A percentile compares a stretch with the other conserved stretches of the same genome.
These are phyloP conservation scores for Aquilaria malaccensis DNA, from an alignment of 345 rosid species.

Conservation along the genomic window DNA sequence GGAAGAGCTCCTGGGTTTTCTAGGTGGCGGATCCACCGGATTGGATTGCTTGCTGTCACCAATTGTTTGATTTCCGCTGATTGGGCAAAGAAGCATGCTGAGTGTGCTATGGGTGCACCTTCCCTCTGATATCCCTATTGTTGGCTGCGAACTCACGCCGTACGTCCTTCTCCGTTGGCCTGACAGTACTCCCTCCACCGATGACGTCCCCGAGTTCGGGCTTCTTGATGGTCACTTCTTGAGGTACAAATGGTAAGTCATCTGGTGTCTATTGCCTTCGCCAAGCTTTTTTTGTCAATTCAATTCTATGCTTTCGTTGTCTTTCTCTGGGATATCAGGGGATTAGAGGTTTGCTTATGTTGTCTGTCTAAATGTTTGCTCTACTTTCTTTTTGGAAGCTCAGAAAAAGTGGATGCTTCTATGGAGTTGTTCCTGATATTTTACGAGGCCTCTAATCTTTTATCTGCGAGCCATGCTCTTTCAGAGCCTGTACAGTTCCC, in stretches of 20 bases:
- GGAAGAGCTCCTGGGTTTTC: constrained; percentile 9
- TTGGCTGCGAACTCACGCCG: constrained; percentile 90
- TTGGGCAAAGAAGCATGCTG: constrained; percentile 39
- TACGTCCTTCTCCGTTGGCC: constrained; percentile 78
- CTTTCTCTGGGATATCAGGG: too few relatives aligned
- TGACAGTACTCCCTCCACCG: constrained; percentile 43
- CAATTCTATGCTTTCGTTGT: too few relatives aligned
- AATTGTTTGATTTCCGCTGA: not conserved
- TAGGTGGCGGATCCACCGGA: constrained; percentile 48
- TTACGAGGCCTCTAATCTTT: too few relatives aligned
- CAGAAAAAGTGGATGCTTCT: too few relatives aligned
- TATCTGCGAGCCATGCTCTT: too few relatives aligned
- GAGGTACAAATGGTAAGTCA: constrained; percentile 73
- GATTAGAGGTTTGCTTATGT: too few relatives aligned
- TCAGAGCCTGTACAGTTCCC: too few relatives aligned
- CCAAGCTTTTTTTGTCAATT: too few relatives aligned
- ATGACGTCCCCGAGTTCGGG: constrained; percentile 71
- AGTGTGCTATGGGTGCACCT: constrained; percentile 83
- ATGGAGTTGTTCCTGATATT: too few relatives aligned
- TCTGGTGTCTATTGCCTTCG: too few relatives aligned
- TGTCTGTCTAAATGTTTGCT: too few relatives aligned
- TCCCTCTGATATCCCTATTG: constrained; percentile 91
- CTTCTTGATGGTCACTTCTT: constrained; percentile 72
- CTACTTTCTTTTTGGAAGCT: too few relatives aligned
- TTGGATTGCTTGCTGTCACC: constrained; percentile 1